phyloP scores from a whole-genome alignment of 495 filamentous ascomycete species.

The Podospora didyma region DNA sequence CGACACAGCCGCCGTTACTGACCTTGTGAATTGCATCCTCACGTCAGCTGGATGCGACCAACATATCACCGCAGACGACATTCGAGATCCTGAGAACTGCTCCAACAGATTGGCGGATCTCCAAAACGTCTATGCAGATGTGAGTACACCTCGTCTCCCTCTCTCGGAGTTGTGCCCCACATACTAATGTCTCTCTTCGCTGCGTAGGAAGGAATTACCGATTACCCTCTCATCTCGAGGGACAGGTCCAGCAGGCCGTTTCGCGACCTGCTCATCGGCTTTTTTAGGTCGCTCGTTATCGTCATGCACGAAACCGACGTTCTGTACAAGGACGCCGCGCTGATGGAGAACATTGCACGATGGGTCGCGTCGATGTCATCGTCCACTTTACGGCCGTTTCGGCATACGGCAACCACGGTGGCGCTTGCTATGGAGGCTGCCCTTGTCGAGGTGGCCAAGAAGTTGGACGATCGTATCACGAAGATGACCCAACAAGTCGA shows the following conservation, averaged over 20 bases:
- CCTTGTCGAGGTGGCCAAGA: constrained; percentile 67
- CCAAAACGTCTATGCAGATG: constrained; percentile 73
- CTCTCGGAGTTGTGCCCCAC: neutral
- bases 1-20: constrained; percentile 63
- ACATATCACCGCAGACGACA: constrained; percentile 69
- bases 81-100: constrained; percentile 79
- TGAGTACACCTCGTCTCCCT: constrained; percentile 26
- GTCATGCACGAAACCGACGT: constrained; percentile 70
- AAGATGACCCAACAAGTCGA: constrained; percentile 79
- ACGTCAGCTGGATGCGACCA: constrained; percentile 75
- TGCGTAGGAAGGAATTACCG: constrained; percentile 63
- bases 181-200: constrained; percentile 22
- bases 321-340: constrained; percentile 65
- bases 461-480: constrained; percentile 58
- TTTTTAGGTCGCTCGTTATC: constrained; percentile 69
- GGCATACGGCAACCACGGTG: constrained; percentile 85
- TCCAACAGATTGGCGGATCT: constrained; percentile 66
- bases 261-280: constrained; percentile 67
- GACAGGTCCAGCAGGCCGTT: constrained; percentile 68
- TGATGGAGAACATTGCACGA: constrained; percentile 79
- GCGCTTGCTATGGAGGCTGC: constrained; percentile 69
- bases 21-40: constrained; percentile 86
- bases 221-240: constrained; percentile 90
- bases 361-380: constrained; percentile 89
- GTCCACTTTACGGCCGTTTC: constrained; percentile 75